Percentiles rank a stretch among this genome's conserved stretches.
These are phyloP conservation scores for Dendrocalamus latiflorus DNA, from an alignment of 202 grass and related monocot genomes.

Conservation along the genomic window DNA sequence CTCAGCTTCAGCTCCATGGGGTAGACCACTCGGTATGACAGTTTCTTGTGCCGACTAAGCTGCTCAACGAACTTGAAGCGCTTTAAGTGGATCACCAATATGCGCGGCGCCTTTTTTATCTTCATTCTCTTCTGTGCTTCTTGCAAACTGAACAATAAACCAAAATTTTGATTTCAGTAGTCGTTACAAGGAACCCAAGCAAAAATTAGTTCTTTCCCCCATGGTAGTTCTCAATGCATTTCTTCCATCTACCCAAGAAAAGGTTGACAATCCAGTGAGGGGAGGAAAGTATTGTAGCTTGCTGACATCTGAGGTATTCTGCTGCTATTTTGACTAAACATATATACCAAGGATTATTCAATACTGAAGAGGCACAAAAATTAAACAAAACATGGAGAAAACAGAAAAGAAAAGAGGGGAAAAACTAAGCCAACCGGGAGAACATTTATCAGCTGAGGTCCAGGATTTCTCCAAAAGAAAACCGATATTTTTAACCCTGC, in stretches of 20 bases:
- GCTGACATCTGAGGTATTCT: background rate
- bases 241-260: background rate
- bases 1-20: constrained; percentile 85
- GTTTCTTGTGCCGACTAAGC: constrained; percentile 84
- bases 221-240: background rate
- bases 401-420: no score
- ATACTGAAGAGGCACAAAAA: background rate
- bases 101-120: no score
- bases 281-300: background rate
- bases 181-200: constrained; percentile 16
- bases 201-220: background rate
- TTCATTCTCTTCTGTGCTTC: no score
- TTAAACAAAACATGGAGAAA: background rate
- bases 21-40: constrained; percentile 79
- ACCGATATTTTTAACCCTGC: background rate
- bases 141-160: no score
- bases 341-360: background rate
- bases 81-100: no score
- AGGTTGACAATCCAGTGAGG: background rate
- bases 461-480: background rate
- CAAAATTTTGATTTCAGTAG: background rate
- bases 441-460: background rate
- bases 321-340: background rate
- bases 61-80: constrained; percentile 96
- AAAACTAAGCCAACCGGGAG: background rate